These are phyloP conservation scores for Globisporangium recalcitrans DNA, from an alignment of 352 stramenopile genomes.

Conservation along the genomic window DNA sequence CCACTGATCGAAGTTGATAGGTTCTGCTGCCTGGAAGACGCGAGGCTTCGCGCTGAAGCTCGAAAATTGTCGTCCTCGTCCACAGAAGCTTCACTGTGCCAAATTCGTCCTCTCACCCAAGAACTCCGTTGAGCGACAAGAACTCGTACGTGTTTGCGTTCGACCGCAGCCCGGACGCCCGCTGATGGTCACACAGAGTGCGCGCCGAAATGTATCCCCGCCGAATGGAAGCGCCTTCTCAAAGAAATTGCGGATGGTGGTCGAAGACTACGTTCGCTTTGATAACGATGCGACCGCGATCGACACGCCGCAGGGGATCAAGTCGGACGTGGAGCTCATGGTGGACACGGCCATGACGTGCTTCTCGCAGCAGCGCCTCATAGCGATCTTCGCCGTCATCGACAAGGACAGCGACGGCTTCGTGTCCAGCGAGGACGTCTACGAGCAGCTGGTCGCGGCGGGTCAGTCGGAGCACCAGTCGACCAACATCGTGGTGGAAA, in stretches of 20 bases:
- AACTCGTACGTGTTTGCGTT: constrained; percentile 46
- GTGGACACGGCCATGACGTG: constrained; percentile 39
- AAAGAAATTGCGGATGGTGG: constrained; percentile 23
- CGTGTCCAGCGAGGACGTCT: constrained; percentile 40
- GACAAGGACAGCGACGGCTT: constrained; percentile 47
- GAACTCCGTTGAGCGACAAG: constrained; percentile 26
- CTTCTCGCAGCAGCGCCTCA: constrained; percentile 34
- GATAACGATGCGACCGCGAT: constrained; percentile 22
- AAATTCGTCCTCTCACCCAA: neutral
- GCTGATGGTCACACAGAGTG: constrained; percentile 30
- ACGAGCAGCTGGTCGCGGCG: constrained; percentile 31
- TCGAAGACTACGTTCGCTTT: constrained; percentile 40
- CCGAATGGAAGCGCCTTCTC: neutral
- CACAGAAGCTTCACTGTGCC: neutral
- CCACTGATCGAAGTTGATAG: neutral
- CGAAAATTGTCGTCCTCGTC: neutral
- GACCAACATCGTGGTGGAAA: constrained; percentile 32
- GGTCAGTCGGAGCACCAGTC: constrained; percentile 29
- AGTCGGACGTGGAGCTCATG: constrained; percentile 53
- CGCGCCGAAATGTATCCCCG: neutral
- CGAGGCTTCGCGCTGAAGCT: neutral
- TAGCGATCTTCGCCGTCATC: constrained; percentile 35
- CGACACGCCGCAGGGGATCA: constrained; percentile 33
- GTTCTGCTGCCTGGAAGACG: neutral
- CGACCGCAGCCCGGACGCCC: constrained; percentile 29